Evolutionary conservation across 352 stramenopile genomes (phyloP), one percentile per base, ranked within the genome.

Genomic region (Pythium utonaiense): DNA sequence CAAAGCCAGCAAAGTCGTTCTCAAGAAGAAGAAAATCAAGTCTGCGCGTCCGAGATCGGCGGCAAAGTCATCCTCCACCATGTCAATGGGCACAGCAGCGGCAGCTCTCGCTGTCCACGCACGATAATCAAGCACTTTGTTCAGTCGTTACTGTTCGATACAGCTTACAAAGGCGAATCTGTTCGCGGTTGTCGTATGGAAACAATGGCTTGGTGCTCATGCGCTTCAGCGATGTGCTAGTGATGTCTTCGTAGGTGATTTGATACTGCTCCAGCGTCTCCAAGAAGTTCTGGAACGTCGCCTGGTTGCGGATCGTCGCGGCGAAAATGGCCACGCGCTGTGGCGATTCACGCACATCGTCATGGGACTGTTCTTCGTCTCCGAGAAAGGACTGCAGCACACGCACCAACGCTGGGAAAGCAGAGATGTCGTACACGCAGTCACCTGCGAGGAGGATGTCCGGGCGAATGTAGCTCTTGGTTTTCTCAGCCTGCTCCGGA

Each of bases 261-360:
- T 45, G 30, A 34, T 85, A 63, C 48, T 54, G 47, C 27, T 71
- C 68, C 3, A 93, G 72, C 27, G 82, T 78, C 19, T 86, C 69
- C 2, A 93, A 60, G 58, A 93, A 91, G n/a, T 61, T 66, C 51
- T 89, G 71, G 52, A 93, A 93, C 4, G 84, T 93, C 28, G 70
- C 64, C 30, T 84, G 76, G 51, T 88, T 93, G 33, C 84, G 84
- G 51, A 93, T 82, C 16, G 84, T 93, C 3, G 80, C 71, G 2
- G 84, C 81, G 36, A 93, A 91, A 51, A 91, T 84, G 9, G 81
- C 84, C n/a, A 75, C 57, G 4, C 78, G 78, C 27, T 68, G 17
- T 24, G 51, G 38, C 6, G 57, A 59, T 25, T 6, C 62, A 38
- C 1, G 58, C 44, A 14, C 41, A 13, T 30, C 16, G 8, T 49